Base-by-base conservation (phyloP, 768 basidiomycete species). In the Mrakia gelida region DNA sequence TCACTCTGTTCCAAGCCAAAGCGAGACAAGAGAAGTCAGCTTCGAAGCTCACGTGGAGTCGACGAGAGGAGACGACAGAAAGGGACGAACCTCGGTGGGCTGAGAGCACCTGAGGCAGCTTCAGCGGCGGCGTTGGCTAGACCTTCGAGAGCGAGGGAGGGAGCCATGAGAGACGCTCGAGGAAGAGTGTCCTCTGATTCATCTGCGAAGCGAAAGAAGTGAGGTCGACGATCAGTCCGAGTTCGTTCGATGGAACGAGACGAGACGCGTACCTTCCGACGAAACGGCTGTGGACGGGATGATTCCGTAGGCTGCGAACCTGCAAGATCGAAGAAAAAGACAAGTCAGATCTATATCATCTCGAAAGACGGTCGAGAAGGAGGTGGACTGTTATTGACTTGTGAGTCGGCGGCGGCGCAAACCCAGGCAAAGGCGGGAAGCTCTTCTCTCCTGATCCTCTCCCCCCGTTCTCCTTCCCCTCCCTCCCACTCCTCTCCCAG, bases 111-210 rank as follows among this genome's bases (percentile, higher is more conserved):
- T 11, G 78, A 92, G 8, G 83, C 82, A 10, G 95, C 93, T 84
- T 96, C 95, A 38, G 93, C 95, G 9, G 95, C 95, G 1, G 95
- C 95, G 83, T 97, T 95, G 41, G 95, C 95, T 73, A 97, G 87
- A 3, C 94, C 93, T 83, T 97, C 94, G 52, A 98, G 86, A 18
- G 95, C 95, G 82, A 97, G 94, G 75, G 96, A 95, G 1, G 95
- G 95, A 0, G 95, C 94, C 80, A 92, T 94, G 80, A 97, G 86
- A 45, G 92, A 89, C 56, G 91, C 88, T 49, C 93, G 88, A 23
- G 94, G 92, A 18, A 95, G 86, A 0, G 93, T 91, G 73, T 95
- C 93, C 82, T 95, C 93, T 0, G 92, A 93, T 84, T 95, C 94
- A 82, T 94, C 94, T 79, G 95, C 93, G 62, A 92, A 93, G 0